Conservation (phyloP, 2,329 filamentous ascomycete species). For the Monosporascus sp. region DNA sequence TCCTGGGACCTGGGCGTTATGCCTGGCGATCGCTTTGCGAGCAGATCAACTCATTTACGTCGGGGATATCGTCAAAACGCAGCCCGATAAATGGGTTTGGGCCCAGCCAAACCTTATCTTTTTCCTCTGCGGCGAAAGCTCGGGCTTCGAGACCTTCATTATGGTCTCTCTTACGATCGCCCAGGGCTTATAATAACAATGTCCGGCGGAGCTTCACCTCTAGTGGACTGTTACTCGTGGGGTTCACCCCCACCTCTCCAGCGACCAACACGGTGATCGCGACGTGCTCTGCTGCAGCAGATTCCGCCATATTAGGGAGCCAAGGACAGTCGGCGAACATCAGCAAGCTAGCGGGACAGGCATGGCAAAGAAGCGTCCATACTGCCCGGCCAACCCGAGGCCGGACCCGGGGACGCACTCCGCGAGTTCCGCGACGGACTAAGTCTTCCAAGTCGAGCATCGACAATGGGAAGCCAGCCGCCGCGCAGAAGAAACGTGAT, state of each 20-base stretch:
- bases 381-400: conserved; percentile 9
- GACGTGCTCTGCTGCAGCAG: conserved; percentile 34
- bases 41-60: conserved; percentile 20
- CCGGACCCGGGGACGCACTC: conserved; percentile 11
- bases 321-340: conserved; percentile 26
- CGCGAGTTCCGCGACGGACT: conserved; percentile 20
- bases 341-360: conserved; percentile 30
- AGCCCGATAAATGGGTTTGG: conserved; percentile 14
- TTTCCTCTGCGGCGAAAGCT: conserved; percentile 10
- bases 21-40: conserved; percentile 25
- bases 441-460: conserved; percentile 27
- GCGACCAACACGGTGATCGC: conserved; percentile 33
- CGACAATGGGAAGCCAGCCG: conserved; percentile 11
- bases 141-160: conserved; percentile 21
- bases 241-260: conserved; percentile 34
- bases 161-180: conserved; percentile 18
- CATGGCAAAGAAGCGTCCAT: conserved; percentile 31
- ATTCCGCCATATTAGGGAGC: conserved; percentile 27
- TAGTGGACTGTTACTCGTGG: conserved; percentile 48
- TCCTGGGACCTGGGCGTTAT: conserved; percentile 25
- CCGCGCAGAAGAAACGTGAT: conserved; percentile 14
- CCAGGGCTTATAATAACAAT: conserved; percentile 32
- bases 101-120: conserved; percentile 15
- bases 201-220: conserved; percentile 49
- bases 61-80: conserved; percentile 16